Base-by-base conservation (phyloP, 2,329 filamentous ascomycete species). In the Penicillium sp. region DNA sequence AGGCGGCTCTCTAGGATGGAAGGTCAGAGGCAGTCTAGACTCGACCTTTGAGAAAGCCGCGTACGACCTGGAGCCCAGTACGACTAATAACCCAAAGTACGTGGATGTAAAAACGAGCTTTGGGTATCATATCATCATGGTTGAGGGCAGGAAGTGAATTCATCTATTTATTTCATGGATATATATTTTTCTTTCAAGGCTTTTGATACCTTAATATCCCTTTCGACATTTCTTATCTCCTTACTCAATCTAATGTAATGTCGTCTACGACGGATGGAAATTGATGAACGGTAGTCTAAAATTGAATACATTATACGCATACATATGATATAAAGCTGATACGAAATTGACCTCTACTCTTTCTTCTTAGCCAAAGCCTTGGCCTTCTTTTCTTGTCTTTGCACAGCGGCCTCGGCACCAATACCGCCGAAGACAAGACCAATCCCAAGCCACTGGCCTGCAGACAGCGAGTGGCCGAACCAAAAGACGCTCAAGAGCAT, bases 401-500 rank as follows among this genome's bases (percentile, higher is more conserved):
- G 90, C 71, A 97, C 91, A 66, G 87, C 83, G 1, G 90, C 94
- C 81, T 99, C 95, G 41, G 93, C 91, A 31, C 93, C 95, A 73
- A 99, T 93, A 56, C 94, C 95, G 29, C 93, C 93, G 81, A 99
- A 99, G 8, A 99, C 95, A 62, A 99, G 83, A 0, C 86, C 90
- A 35, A 99, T 93, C 66, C 95, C 95, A 7, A 96, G 81, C 91
- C 93, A 97, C 81, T 99, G 95, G 85, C 94, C 96, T n/a, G 83
- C 80, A 30, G 87, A 91, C 53, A 99, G 85, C 66, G 86, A 87
- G 78, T 99, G 95, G 30, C 95, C 95, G 76, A 98, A 99, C 80
- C 92, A 93, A 64, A 98, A 83, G 30, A 99, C 95, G 58, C 92
- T 97, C 56, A 98, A 84, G 63, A 98, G 92, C 95, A 99, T 99